Conservation (phyloP, 140 eudicot genomes). For the Oenanthe javanica region DNA sequence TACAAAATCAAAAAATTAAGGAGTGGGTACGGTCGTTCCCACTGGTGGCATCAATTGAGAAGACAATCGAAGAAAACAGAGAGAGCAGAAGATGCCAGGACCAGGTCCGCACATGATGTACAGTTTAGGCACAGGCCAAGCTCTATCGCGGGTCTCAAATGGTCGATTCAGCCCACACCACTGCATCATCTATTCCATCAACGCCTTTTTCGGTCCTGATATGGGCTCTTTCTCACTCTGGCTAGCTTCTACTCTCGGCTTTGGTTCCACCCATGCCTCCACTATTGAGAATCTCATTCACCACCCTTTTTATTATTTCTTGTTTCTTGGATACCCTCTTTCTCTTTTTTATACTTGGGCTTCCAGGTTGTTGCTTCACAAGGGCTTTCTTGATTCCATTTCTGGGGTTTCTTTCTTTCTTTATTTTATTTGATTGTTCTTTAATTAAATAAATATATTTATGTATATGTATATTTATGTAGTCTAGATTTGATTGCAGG, state of each 20-base stretch:
- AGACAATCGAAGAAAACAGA: no score
- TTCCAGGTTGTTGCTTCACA: conserved; percentile 42
- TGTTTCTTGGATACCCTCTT: conserved; percentile 69
- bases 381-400: conserved; percentile 56
- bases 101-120: conserved; percentile 99
- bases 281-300: conserved; percentile 56
- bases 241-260: conserved; percentile 65
- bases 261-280: conserved; percentile 45
- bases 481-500: conserved; percentile 31
- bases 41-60: no score
- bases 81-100: conserved; percentile 57
- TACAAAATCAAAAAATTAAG: no score
- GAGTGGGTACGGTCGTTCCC: no score
- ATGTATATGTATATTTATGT: neutral
- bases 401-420: conserved; percentile 58
- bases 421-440: neutral
- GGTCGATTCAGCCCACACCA: conserved; percentile 95
- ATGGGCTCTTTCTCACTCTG: conserved; percentile 92
- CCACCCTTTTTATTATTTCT: conserved; percentile 65
- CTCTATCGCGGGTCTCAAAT: conserved; percentile 50
- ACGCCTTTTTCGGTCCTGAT: conserved; percentile 97
- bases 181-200: conserved; percentile 70
- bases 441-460: no score
- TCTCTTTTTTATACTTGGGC: conserved; percentile 55
- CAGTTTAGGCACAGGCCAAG: conserved; percentile 61